Evolutionary conservation across 495 filamentous ascomycete genomes (phyloP).

Genomic region (Articulospora tetracladia): DNA sequence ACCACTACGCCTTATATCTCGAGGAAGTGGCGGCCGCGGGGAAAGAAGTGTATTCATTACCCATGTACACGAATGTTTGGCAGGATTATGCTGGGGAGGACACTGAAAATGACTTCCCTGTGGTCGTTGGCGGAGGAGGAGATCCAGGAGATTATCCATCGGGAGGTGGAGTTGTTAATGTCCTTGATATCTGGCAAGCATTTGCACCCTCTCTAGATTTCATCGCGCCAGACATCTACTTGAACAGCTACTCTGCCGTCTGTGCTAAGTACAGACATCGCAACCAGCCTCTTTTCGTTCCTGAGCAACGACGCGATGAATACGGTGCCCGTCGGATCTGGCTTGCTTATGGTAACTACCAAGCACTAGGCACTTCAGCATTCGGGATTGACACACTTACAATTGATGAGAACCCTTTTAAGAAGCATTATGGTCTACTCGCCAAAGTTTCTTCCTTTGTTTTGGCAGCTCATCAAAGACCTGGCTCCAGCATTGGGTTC

Average conservation of each 20-base stretch:
- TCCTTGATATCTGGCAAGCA: conserved; percentile 41
- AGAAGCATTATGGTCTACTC: conserved; percentile 38
- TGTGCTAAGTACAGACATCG: conserved; percentile 41
- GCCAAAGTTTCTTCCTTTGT: conserved; percentile 31
- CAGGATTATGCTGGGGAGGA: conserved; percentile 34
- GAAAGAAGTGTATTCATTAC: conserved; percentile 37
- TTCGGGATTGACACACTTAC: conserved; percentile 44
- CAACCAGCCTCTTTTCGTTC: conserved; percentile 46
- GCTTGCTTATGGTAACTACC: conserved; percentile 38
- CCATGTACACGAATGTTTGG: conserved; percentile 48
- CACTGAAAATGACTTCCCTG: conserved; percentile 18
- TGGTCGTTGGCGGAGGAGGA: conserved; percentile 40
- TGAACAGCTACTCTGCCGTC: conserved; percentile 37
- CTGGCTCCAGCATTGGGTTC: conserved; percentile 38
- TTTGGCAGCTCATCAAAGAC: conserved; percentile 37
- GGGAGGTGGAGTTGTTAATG: conserved; percentile 36
- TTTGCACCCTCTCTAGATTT: conserved; percentile 43
- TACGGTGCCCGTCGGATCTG: conserved; percentile 42
- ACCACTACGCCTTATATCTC: conserved; percentile 41
- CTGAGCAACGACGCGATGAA: conserved; percentile 46
- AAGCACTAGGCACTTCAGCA: conserved; percentile 38
- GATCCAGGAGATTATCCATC: conserved; percentile 43
- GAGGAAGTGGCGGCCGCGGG: conserved; percentile 40
- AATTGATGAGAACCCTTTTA: conserved; percentile 28
- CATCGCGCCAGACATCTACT: conserved; percentile 45